A percentile compares a stretch with the other conserved stretches of the same genome.
phyloP scores from a whole-genome alignment of 2,329 filamentous ascomycete species.

The Alternaria dauci region DNA sequence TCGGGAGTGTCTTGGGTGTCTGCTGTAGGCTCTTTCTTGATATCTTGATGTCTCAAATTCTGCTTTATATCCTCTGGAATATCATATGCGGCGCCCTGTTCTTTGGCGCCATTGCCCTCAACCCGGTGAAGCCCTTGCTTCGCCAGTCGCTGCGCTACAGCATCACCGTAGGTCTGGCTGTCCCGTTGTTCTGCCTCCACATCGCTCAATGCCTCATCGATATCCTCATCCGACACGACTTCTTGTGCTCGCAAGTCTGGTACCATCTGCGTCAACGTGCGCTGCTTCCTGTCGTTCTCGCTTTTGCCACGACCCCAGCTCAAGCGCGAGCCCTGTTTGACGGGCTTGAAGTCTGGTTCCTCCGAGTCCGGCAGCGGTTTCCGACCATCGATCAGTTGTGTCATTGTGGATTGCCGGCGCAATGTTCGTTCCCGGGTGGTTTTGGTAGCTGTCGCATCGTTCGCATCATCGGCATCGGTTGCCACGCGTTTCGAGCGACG shows the following conservation, averaged over 20 bases:
- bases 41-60: background rate
- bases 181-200: constrained; percentile 25
- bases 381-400: constrained; percentile 41
- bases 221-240: constrained; percentile 30
- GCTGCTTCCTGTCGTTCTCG: constrained; percentile 34
- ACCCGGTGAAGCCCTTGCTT: constrained; percentile 26
- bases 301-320: constrained; percentile 30
- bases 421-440: constrained; percentile 17
- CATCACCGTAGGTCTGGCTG: constrained; percentile 20
- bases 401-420: constrained; percentile 49
- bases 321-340: constrained; percentile 27
- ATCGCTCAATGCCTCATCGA: constrained; percentile 26
- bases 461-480: constrained; percentile 13
- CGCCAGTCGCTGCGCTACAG: constrained; percentile 28
- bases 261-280: constrained; percentile 49
- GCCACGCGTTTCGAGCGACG: constrained; percentile 7
- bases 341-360: constrained; percentile 37
- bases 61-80: background rate
- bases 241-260: constrained; percentile 32
- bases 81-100: background rate
- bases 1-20: background rate
- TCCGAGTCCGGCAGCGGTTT: constrained; percentile 25
- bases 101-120: background rate
- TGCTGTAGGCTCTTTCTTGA: background rate
- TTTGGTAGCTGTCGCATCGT: constrained; percentile 1